A percentile compares a stretch with the other conserved stretches of the same genome.
Conservation (phyloP, 2,329 filamentous ascomycete species). For the Xylaria sp. region DNA sequence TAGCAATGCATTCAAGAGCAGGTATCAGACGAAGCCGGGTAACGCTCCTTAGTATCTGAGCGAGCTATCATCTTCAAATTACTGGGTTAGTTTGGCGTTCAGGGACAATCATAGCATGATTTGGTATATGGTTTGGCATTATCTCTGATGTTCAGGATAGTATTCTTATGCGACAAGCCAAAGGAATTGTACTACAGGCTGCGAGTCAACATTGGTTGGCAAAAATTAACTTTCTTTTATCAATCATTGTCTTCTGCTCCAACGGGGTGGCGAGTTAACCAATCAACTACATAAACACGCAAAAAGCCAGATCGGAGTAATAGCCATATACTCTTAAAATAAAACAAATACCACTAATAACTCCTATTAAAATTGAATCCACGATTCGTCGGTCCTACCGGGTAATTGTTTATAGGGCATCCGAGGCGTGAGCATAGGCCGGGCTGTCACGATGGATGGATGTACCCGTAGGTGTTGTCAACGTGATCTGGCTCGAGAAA, state of each 20-base stretch:
- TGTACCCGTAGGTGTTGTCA: constrained; percentile 23
- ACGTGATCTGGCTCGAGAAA: neutral
- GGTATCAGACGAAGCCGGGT: constrained; percentile 59
- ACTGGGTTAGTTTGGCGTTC: neutral
- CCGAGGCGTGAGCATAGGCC: neutral
- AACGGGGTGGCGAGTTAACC: too few species aligned
- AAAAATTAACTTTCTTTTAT: neutral
- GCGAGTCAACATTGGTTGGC: neutral
- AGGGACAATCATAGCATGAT: constrained; percentile 4
- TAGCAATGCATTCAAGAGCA: constrained; percentile 72
- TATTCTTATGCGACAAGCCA: neutral
- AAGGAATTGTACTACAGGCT: neutral
- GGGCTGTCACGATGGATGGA: neutral
- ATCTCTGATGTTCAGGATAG: constrained; percentile 7
- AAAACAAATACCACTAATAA: neutral
- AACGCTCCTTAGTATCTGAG: constrained; percentile 20
- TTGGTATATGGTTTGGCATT: constrained; percentile 17
- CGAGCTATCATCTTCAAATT: neutral
- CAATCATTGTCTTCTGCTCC: too few species aligned
- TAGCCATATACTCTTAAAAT: too few species aligned
- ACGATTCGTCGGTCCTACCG: neutral
- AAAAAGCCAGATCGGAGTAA: neutral
- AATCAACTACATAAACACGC: neutral
- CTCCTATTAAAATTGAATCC: neutral
- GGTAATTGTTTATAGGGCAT: neutral